Evolutionary conservation across 2,329 filamentous ascomycete genomes (phyloP).

Genomic region (Fusarium udum): DNA sequence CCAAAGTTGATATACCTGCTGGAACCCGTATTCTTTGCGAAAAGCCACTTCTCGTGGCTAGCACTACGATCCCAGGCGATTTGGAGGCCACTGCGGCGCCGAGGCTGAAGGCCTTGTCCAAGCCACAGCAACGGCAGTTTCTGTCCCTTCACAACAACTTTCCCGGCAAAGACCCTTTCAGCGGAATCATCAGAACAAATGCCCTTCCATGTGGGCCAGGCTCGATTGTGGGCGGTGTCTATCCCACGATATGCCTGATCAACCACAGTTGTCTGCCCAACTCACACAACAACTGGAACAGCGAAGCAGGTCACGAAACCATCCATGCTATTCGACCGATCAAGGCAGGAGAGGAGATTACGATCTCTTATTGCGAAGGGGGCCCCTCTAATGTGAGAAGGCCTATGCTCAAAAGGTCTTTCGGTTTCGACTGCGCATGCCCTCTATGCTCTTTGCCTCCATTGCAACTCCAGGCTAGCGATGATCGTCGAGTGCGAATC

Average conservation of each 20-base stretch:
- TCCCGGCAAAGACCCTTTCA: not conserved
- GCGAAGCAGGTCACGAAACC: not conserved
- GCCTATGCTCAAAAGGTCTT: not conserved
- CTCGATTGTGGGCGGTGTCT: not conserved
- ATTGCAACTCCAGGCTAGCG: not conserved
- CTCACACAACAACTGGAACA: not conserved
- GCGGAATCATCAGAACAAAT: not conserved
- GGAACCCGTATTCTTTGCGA: not conserved
- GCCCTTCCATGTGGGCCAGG: not conserved
- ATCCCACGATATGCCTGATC: not conserved
- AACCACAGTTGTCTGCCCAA: not conserved
- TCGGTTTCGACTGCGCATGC: not conserved
- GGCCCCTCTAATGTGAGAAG: not conserved
- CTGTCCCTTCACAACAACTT: not conserved
- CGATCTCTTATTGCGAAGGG: not conserved
- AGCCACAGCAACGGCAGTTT: not conserved
- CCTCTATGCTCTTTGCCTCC: not conserved
- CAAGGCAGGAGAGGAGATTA: not conserved
- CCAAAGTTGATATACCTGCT: not conserved
- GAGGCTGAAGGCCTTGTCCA: not conserved
- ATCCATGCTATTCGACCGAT: not conserved
- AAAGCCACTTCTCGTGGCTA: not conserved
- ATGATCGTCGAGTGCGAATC: not conserved
- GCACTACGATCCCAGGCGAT: accelerated
- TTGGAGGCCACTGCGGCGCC: not conserved